A percentile compares a stretch with the other conserved stretches of the same genome.
These are phyloP conservation scores for Rhizopogon vesiculosus DNA, from an alignment of 768 basidiomycete species.

Conservation along the genomic window DNA sequence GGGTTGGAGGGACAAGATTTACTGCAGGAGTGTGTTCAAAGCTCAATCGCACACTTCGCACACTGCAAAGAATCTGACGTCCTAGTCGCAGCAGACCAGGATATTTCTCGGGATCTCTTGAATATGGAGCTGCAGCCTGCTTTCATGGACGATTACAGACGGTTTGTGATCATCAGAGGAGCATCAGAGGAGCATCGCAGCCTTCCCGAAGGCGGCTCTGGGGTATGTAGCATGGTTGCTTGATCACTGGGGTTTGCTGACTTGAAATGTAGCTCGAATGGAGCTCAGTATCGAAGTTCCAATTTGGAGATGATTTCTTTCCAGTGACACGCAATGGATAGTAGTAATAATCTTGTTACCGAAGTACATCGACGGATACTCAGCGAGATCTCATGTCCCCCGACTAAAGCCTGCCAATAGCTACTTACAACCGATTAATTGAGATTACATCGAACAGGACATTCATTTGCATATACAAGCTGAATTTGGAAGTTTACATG, in stretches of 20 bases:
- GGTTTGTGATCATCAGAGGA: conserved; percentile 57
- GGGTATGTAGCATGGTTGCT: conserved; percentile 37
- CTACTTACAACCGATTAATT: no score
- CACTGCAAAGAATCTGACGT: conserved; percentile 30
- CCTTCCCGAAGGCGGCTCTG: conserved; percentile 13
- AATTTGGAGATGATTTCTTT: conserved; percentile 58
- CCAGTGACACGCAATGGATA: neutral
- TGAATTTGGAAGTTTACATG: conserved; percentile 9
- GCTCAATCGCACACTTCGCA: conserved; percentile 12
- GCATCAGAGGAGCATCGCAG: conserved; percentile 21
- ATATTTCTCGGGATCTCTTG: conserved; percentile 44
- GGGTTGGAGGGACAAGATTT: conserved; percentile 25
- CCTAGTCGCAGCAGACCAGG: conserved; percentile 34
- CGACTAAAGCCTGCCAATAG: no score
- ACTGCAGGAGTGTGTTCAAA: conserved; percentile 36
- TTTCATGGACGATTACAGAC: conserved; percentile 56
- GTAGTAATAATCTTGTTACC: no score
- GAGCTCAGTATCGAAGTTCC: conserved; percentile 38
- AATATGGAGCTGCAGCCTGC: conserved; percentile 58
- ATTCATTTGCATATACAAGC: no score
- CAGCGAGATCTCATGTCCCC: no score
- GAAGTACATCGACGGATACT: no score
- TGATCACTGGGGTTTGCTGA: neutral
- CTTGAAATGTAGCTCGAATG: conserved; percentile 51
- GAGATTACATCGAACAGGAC: no score